Evolutionary conservation across 257 asterid genomes (phyloP), one percentile per base, ranked within the genome.

Genomic region (Echites panduratus): DNA sequence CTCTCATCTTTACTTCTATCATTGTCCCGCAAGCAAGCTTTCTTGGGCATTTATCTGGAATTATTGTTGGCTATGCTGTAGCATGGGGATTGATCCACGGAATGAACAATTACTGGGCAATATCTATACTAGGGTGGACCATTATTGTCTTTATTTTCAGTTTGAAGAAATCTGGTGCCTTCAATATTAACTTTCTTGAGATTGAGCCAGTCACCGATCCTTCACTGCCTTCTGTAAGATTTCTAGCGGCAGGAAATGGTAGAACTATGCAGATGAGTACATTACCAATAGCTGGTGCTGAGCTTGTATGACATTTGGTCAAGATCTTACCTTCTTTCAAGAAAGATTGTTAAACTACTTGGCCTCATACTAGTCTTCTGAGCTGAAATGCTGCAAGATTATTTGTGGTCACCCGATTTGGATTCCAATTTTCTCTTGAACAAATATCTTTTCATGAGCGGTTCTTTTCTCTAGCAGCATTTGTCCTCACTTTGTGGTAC

Each of bases 21-120:
- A 91, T 94, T 45, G 97, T 94, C 73, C 99, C 99, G 0, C 97
- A 91, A 82, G 99, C 97, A 0, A 94, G 99, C 80, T 94, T 94
- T 79, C 75, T 94, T 56, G 97, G 99, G 69, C 97, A 94, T 89
- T 80, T 94, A 50, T 87, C 97, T 0, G 99, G 99, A 40, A 91
- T 94, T 27, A 61, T 94, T 66, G 89, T 89, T 57, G 99, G 99
- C 19, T 94, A 94, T 75, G 87, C 96, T 35, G 83, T 94, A 50
- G 91, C 90, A 0, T 94, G 97, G 98, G 98, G 96, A 20, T 81
- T 94, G 84, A 87, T 94, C 73, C 93, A 88, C 38, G 98, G 98
- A 74, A 91, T 94, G 98, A 94, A 75, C 79, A 86, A 91, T 75
- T 94, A 88, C 75, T 94, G 98, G 98, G 97, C 97, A 2, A 59